Conservation (phyloP, 805 yeast genomes). For the Nakazawaea siamensis region DNA sequence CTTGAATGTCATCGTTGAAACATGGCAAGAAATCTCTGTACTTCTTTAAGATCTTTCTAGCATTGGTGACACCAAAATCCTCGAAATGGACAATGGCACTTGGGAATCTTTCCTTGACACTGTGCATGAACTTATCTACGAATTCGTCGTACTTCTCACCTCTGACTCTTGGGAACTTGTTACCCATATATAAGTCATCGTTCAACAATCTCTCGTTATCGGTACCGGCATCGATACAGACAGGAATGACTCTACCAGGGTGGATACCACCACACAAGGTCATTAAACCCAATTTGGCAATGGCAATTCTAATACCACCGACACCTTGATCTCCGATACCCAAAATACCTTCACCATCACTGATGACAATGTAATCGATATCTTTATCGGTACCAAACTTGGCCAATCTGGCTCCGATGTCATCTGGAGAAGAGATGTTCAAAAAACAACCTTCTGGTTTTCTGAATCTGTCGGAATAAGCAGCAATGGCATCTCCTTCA, state of each 20-base stretch:
- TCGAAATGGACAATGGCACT: conserved; percentile 91
- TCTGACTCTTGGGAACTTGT: conserved; percentile 75
- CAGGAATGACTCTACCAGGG: conserved; percentile 90
- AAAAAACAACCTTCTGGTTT: conserved; percentile 94
- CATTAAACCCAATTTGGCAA: conserved; percentile 90
- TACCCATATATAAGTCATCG: conserved; percentile 91
- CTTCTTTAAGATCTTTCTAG: conserved; percentile 71
- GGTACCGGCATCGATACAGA: conserved; percentile 89
- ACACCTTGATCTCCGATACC: conserved; percentile 99
- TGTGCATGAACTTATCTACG: conserved; percentile 68
- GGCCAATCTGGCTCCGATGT: conserved; percentile 68
- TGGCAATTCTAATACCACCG: conserved; percentile 89
- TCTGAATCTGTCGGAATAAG: conserved; percentile 86
- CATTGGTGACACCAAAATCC: conserved; percentile 92
- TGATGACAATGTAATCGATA: conserved; percentile 89
- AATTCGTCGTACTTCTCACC: conserved; percentile 84
- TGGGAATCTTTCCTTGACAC: conserved; percentile 73
- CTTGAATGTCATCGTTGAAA: conserved; percentile 97
- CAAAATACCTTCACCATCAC: conserved; percentile 95
- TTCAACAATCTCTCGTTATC: conserved; percentile 71
- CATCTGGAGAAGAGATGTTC: conserved; percentile 73
- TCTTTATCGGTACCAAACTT: conserved; percentile 82
- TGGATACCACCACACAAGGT: conserved; percentile 97
- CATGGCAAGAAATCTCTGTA: conserved; percentile 74
- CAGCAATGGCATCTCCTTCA: conserved; percentile 94